These are phyloP conservation scores for Sextonia rubra DNA, from an alignment of 164 flowering plant genomes.

Conservation along the genomic window DNA sequence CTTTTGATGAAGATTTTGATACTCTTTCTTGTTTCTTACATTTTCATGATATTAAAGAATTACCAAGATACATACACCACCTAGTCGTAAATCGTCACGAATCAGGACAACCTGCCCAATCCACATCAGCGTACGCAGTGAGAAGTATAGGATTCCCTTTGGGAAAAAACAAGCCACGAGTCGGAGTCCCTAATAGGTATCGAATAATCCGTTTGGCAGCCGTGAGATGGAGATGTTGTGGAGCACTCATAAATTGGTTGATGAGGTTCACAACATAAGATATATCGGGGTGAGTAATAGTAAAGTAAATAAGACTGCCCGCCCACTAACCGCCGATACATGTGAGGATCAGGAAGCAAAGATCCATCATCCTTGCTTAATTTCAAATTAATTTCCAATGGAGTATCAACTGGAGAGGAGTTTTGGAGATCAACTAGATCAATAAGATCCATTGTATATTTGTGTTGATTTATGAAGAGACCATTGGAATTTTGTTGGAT, in stretches of 20 bases:
- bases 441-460: not conserved
- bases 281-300: not conserved
- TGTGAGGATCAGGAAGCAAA: not conserved
- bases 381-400: constrained; percentile 1
- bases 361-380: not conserved
- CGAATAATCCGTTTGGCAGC: not conserved
- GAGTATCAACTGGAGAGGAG: not conserved
- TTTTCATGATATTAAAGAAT: not conserved
- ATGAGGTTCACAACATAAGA: not conserved
- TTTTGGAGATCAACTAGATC: not conserved
- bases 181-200: not conserved
- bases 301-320: not conserved
- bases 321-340: not conserved
- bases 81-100: not conserved
- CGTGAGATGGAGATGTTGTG: not conserved
- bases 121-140: not conserved
- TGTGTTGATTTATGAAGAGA: not conserved
- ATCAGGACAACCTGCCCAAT: not conserved
- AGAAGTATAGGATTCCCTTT: not conserved
- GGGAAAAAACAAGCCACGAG: not conserved
- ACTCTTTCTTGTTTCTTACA: not conserved
- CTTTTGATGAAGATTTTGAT: not conserved
- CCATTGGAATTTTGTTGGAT: not conserved
- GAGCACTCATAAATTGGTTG: constrained; percentile 2
- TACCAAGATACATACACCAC: not conserved